phyloP scores from a whole-genome alignment of 1,284 basidiomycete species.

The Rhodotorula sp. region DNA sequence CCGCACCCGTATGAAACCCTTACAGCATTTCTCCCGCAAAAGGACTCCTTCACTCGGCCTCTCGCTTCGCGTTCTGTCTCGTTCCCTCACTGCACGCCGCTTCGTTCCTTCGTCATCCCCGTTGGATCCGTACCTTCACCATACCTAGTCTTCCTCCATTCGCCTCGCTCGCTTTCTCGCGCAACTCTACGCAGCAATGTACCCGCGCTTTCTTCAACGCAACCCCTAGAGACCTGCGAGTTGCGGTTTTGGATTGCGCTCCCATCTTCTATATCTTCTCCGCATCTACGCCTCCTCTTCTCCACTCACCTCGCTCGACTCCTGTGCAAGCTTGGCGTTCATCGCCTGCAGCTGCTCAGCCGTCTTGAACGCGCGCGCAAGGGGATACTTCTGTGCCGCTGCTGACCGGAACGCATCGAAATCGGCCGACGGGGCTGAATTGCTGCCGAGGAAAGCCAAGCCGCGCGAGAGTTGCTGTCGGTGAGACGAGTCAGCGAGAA shows the following conservation, averaged over 20 bases:
- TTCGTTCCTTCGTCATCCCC: too few relatives aligned
- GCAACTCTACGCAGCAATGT: background rate
- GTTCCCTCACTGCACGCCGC: background rate
- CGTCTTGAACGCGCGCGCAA: conserved; percentile 66
- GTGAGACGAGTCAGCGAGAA: conserved; percentile 53
- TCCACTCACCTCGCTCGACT: too few relatives aligned
- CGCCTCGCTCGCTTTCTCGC: background rate
- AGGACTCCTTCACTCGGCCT: background rate
- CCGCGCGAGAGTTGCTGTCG: conserved; percentile 32
- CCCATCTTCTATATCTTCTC: too few relatives aligned
- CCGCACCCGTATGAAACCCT: too few relatives aligned
- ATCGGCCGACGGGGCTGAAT: conserved; percentile 57
- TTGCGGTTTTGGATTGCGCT: too few relatives aligned
- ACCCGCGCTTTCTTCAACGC: background rate
- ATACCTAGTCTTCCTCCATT: background rate
- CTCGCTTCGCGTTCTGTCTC: background rate
- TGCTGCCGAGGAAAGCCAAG: conserved; percentile 12
- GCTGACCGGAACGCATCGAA: conserved; percentile 60
- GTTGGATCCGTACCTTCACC: background rate
- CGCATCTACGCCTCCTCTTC: too few relatives aligned
- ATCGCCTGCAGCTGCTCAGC: conserved; percentile 50
- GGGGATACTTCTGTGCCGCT: conserved; percentile 58
- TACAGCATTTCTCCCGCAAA: too few relatives aligned
- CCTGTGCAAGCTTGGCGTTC: background rate
- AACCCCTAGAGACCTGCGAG: too few relatives aligned